These are phyloP conservation scores for Fusarium ramigenum DNA, from an alignment of 2,329 filamentous ascomycete species.

Conservation along the genomic window DNA sequence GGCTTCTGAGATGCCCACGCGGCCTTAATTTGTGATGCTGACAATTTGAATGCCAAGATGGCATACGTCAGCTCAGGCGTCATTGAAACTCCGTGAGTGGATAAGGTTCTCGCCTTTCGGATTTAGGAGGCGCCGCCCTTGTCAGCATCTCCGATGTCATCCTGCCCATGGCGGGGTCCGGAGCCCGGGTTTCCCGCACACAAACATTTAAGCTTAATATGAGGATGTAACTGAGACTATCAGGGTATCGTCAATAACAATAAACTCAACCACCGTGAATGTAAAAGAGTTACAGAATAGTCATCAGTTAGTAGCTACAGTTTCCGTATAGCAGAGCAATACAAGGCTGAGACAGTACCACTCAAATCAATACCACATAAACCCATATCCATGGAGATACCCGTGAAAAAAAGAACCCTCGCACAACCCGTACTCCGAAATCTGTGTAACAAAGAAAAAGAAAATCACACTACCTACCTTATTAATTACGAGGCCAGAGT, in stretches of 20 bases:
- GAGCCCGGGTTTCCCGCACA: background rate
- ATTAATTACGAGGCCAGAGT: conserved; percentile 21
- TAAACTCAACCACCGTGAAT: background rate
- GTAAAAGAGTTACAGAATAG: background rate
- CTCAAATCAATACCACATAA: background rate
- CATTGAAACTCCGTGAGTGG: conserved; percentile 10
- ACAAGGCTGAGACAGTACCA: background rate
- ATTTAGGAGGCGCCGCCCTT: conserved; percentile 2
- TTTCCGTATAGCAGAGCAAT: background rate
- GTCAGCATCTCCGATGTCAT: conserved; percentile 11
- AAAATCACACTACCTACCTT: background rate
- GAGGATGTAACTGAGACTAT: background rate
- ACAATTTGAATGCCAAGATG: conserved; percentile 17
- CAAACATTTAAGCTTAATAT: conserved; percentile 19
- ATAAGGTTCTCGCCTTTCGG: conserved; percentile 11
- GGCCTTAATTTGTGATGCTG: conserved; percentile 8
- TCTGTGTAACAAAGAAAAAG: background rate
- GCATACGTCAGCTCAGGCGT: conserved; percentile 24
- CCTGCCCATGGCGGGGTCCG: background rate
- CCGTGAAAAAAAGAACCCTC: background rate
- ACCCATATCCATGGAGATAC: background rate
- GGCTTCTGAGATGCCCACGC: background rate
- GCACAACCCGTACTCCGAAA: background rate
- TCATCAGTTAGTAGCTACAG: accelerated
- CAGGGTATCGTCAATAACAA: background rate